Evolutionary conservation across 2,329 filamentous ascomycete genomes (phyloP), one percentile per base, ranked within the genome.

Genomic region (Exophiala dermatitidis): DNA sequence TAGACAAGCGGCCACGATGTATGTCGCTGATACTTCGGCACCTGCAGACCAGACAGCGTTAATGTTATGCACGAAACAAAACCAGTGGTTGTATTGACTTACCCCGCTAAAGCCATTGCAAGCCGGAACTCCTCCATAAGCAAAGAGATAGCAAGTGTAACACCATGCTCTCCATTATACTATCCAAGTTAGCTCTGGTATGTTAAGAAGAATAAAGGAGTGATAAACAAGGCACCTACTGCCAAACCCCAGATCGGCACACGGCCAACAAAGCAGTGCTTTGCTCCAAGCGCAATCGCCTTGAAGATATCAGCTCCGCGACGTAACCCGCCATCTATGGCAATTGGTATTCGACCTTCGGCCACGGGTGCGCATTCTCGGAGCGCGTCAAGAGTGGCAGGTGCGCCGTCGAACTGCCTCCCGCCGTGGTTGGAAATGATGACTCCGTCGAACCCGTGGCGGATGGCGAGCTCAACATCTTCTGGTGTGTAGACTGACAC

Each of bases 281-380:
- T 56, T 3, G 68, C 68, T 1, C 68, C 68, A 10, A 71, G 50
- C 3, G 68, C 68, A 3, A 71, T 28, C 3, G 67, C 67, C 40
- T 69, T 70, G 62, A 70, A 70, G 29, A 70, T 66, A 51, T 71
- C 68, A 1, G 66, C 63, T 0, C 67, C 68, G 2, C 67, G 62
- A 4, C 67, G 63, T 28, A 71, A 68, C 0, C 66, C 68, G 2
- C 68, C 67, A 46, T 70, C 68, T 10, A 62, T 54, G 19, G 54
- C 61, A 37, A 63, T 56, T 34, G 55, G 45, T 53, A 72, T 68
- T 26, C 64, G 64, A 1, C 67, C 67, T 12, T 61, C 59, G 4
- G 56, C 58, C 3, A 60, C 46, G 2, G 56, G 56, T 38, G 50
- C 58, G 40, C 58, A 59, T 48, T 60, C 58, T 8, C 50, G 45